phyloP scores from a whole-genome alignment of 495 filamentous ascomycete genomes.

The Baudoinia panamericana region DNA sequence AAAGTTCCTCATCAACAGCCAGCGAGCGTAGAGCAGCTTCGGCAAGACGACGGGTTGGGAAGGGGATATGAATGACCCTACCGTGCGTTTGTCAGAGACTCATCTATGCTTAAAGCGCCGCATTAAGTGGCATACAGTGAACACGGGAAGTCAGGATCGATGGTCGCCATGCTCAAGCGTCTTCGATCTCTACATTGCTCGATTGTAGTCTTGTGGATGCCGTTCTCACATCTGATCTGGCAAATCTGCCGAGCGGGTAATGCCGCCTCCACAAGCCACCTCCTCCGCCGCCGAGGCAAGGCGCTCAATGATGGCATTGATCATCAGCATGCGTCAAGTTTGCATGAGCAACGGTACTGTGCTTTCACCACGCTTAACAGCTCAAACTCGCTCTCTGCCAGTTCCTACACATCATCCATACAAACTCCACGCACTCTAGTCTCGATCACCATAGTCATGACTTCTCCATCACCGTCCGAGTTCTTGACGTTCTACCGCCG shows the following conservation, averaged over 20 bases:
- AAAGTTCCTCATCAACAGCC: slow-evolving; percentile 79
- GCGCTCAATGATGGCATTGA: slow-evolving; percentile 5
- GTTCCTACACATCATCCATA: not conserved
- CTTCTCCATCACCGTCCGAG: slow-evolving; percentile 21
- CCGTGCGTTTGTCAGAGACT: slow-evolving; percentile 10
- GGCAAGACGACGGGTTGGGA: slow-evolving; percentile 71
- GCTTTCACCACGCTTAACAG: too few relatives aligned
- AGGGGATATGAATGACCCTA: slow-evolving; percentile 69
- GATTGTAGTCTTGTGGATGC: too few relatives aligned
- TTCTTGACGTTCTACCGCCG: slow-evolving; percentile 23
- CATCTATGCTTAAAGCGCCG: too few relatives aligned
- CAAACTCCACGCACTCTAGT: not conserved
- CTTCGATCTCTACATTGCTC: too few relatives aligned
- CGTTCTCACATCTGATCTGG: not conserved
- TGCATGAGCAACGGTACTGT: too few relatives aligned
- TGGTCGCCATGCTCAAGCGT: slow-evolving; percentile 37
- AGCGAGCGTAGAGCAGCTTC: slow-evolving; percentile 61
- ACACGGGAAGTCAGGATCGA: slow-evolving; percentile 17
- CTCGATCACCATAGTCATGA: too few relatives aligned
- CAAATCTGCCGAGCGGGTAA: not conserved
- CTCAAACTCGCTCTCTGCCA: not conserved
- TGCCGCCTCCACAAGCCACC: not conserved
- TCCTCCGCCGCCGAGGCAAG: slow-evolving; percentile 1
- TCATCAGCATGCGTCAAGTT: too few relatives aligned
- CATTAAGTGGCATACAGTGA: slow-evolving; percentile 15